These are phyloP conservation scores for Cruciata laevipes DNA, from an alignment of 257 asterid genomes.

Conservation along the genomic window DNA sequence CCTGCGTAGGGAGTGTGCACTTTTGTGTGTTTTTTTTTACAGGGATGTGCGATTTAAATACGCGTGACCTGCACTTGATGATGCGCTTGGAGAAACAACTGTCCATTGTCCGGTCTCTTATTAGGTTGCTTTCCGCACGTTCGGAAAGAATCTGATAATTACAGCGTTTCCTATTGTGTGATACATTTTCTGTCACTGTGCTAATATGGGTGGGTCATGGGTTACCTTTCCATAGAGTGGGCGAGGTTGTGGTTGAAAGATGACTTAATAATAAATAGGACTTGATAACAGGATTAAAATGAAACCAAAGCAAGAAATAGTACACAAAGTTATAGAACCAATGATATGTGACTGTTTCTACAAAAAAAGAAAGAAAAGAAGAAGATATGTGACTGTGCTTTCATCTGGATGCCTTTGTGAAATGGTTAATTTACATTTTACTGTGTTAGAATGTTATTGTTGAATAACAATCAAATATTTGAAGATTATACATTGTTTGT, in stretches of 20 bases:
- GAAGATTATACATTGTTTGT: too few species aligned
- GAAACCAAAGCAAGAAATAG: neutral
- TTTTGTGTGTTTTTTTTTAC: constrained; percentile 43
- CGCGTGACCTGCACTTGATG: constrained; percentile 12
- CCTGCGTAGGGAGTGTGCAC: constrained; percentile 99
- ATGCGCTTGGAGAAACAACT: constrained; percentile 2
- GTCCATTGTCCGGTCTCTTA: neutral
- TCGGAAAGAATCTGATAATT: neutral
- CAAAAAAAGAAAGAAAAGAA: too few species aligned
- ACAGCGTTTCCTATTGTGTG: neutral
- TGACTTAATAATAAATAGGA: neutral
- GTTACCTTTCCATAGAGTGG: neutral
- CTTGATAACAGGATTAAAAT: neutral
- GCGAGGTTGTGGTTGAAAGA: neutral
- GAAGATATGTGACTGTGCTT: too few species aligned
- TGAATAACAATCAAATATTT: too few species aligned
- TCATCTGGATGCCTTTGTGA: too few species aligned
- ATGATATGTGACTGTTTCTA: too few species aligned
- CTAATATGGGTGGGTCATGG: too few species aligned
- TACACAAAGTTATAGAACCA: too few species aligned
- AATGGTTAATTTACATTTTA: too few species aligned
- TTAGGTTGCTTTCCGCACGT: neutral
- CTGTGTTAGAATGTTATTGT: too few species aligned
- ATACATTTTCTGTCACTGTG: too few species aligned
- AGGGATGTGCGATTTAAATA: constrained; percentile 38